Conservation (phyloP, 371 early-diverging fungal genomes). For the Batkoa obscura region DNA sequence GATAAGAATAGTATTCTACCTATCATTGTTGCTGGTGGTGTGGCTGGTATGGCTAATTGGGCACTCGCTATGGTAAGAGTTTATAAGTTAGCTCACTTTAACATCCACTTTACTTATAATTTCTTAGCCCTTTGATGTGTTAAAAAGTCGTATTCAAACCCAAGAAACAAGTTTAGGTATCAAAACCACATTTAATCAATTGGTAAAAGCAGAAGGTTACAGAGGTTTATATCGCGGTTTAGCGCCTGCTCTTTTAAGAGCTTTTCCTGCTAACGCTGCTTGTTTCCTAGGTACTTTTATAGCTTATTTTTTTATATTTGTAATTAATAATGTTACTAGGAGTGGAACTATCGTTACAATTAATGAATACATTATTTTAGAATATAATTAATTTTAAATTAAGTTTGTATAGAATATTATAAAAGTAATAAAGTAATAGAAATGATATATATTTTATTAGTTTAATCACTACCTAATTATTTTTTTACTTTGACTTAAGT, state of each 20-base stretch:
- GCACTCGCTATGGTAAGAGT: conserved; percentile 16
- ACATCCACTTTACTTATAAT: conserved; percentile 40
- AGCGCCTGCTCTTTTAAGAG: conserved; percentile 84
- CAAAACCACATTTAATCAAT: conserved; percentile 59
- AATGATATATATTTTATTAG: no score
- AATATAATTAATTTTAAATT: no score
- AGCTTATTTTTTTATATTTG: background rate
- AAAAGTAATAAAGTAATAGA: no score
- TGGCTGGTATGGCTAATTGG: conserved; percentile 32
- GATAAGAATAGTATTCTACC: no score
- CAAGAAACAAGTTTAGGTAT: conserved; percentile 54
- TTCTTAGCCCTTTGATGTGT: conserved; percentile 85
- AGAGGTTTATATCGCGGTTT: conserved; percentile 86
- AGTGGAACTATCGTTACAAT: background rate
- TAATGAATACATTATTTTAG: no score
- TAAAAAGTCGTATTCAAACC: conserved; percentile 92
- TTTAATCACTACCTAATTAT: no score
- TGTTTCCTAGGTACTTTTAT: conserved; percentile 8
- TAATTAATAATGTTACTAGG: background rate
- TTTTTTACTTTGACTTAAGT: no score
- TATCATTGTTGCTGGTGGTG: conserved; percentile 86
- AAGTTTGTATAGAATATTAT: no score
- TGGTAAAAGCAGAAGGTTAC: conserved; percentile 73
- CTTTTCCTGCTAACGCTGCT: conserved; percentile 88
- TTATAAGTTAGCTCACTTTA: no score